A percentile compares a stretch with the other conserved stretches of the same genome.
phyloP scores from a whole-genome alignment of 75 land plant species.

The Chamaecyparis obtusa region DNA sequence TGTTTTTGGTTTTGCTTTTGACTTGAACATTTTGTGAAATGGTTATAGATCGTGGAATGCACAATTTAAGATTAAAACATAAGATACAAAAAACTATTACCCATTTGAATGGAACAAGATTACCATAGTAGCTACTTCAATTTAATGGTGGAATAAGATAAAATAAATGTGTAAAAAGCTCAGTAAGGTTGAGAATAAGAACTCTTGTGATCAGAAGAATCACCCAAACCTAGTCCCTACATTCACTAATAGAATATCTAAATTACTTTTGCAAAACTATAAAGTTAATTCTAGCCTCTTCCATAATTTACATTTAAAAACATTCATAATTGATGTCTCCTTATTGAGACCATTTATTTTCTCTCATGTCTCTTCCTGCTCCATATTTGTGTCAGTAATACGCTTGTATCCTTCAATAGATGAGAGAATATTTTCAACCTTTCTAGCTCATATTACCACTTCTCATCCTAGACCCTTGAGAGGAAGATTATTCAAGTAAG shows the following conservation, averaged over 20 bases:
- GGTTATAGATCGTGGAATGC: too few species aligned
- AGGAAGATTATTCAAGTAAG: conserved; percentile 15
- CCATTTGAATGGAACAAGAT: too few species aligned
- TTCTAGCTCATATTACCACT: conserved; percentile 22
- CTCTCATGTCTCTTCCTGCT: neutral
- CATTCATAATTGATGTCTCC: conserved; percentile 1
- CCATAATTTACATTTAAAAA: neutral
- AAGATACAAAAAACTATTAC: too few species aligned
- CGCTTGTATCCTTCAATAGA: conserved; percentile 36
- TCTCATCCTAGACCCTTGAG: conserved; percentile 50
- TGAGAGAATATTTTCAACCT: conserved; percentile 24
- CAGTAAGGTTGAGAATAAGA: too few species aligned
- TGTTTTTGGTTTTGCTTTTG: too few species aligned
- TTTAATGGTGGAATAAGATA: too few species aligned
- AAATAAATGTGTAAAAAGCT: too few species aligned
- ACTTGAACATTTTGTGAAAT: too few species aligned
- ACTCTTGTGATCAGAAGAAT: neutral
- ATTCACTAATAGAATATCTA: neutral
- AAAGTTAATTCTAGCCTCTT: neutral
- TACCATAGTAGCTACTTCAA: too few species aligned
- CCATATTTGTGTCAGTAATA: neutral
- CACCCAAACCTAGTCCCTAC: neutral
- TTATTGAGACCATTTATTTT: neutral
- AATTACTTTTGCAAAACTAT: neutral
- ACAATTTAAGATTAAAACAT: too few species aligned